Evolutionary conservation across 306 rosid species (phyloP).

Genomic region (Dalbergia cultrata): DNA sequence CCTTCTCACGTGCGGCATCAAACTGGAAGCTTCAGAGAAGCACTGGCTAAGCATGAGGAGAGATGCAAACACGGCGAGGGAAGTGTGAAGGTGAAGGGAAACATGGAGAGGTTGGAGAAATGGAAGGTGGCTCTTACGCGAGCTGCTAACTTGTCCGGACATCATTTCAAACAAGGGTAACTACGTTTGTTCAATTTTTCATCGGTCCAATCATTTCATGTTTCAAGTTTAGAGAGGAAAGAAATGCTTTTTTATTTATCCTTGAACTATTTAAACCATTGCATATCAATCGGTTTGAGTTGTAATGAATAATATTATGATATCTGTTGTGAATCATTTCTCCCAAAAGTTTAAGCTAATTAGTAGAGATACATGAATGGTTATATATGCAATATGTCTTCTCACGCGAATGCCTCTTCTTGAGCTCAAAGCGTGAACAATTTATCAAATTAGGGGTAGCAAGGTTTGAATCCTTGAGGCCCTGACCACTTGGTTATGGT

Average conservation of each 20-base stretch:
- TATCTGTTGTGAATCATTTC: background rate
- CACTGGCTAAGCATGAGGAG: background rate
- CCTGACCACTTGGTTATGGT: too few relatives aligned
- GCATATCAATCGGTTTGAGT: background rate
- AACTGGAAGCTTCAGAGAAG: background rate
- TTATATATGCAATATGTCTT: too few relatives aligned
- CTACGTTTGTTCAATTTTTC: background rate
- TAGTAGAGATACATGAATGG: too few relatives aligned
- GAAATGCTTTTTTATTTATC: background rate
- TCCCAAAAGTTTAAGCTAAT: too few relatives aligned
- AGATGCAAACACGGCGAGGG: background rate
- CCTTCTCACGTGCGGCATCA: background rate
- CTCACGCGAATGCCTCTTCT: too few relatives aligned
- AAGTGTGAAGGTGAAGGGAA: background rate
- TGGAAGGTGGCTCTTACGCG: constrained; percentile 6
- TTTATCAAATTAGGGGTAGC: too few relatives aligned
- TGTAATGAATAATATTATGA: background rate
- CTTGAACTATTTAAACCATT: too few relatives aligned
- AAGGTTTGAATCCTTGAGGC: too few relatives aligned
- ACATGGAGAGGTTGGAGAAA: background rate
- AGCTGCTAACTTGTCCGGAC: background rate
- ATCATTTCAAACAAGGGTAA: background rate
- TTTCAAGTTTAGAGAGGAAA: too few relatives aligned
- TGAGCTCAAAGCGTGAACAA: too few relatives aligned
- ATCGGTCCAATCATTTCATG: background rate